Evolutionary conservation across 2,329 filamentous ascomycete genomes (phyloP), one percentile per base, ranked within the genome.

Genomic region (Colletotrichum sp.): DNA sequence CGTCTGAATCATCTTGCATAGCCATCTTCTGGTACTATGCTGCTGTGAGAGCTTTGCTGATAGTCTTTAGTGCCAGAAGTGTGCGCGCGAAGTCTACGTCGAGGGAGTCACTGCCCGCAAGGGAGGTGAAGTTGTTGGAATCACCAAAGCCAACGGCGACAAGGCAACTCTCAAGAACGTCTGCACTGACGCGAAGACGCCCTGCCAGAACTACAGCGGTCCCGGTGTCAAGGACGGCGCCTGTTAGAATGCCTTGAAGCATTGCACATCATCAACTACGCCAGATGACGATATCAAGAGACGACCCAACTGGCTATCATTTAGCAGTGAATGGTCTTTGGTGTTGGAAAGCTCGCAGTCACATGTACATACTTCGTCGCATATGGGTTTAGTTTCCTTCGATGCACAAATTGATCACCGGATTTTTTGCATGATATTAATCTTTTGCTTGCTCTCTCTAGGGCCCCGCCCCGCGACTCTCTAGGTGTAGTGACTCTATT

Each of bases 101-200:
- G 73, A 76, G 57, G 73, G 73, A 9, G 73, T 76, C 68, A 71
- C 73, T 18, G 73, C 73, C 32, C 63, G 64, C 8, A 72, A 72
- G 68, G 73, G 73, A 10, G 73, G 73, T 44, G 75, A 77, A 59
- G 71, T 77, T 16, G 68, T 71, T n/a, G 75, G 75, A 18, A 77
- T 75, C 49, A 77, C 67, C 32, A 77, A 71, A 57, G 13, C 63
- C 30, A 75, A 71, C 73, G 73, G 73, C 39, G 73, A 76, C 73
- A 71, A 44, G 63, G 73, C 68, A 32, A 77, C 68, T 1, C 76
- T 79, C 28, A 66, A 72, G 62, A 79, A 79, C 49, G 76, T 78
- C 36, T 79, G 76, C 71, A 78, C 74, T 66, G 74, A 78, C 59
- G 76, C 77, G 44, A 78, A 78, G 57, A 79, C 77, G 3, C 77